These are phyloP conservation scores for Aspergillus conjunctus DNA, from an alignment of 495 filamentous ascomycete species.

Conservation along the genomic window DNA sequence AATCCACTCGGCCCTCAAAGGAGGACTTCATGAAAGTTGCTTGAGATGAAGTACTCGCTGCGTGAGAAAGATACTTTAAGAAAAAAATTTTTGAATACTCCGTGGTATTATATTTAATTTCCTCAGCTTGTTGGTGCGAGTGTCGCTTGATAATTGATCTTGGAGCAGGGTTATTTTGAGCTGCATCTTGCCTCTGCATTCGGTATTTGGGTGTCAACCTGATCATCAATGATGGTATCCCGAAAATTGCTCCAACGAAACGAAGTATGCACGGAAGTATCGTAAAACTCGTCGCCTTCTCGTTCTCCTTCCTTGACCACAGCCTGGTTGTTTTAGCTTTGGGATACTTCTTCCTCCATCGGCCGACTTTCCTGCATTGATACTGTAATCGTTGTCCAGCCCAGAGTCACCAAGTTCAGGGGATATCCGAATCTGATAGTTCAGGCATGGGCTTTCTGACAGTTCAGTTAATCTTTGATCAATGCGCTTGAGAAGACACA, in stretches of 20 bases:
- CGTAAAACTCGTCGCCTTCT: neutral
- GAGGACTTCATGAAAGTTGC: neutral
- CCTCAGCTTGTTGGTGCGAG: too few relatives aligned
- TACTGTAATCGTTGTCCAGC: neutral
- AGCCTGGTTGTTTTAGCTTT: neutral
- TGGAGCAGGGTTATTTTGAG: neutral
- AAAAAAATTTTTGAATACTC: neutral
- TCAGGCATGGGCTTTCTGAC: constrained; percentile 17
- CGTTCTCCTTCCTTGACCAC: constrained; percentile 1
- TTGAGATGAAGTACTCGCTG: neutral
- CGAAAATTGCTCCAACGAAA: neutral
- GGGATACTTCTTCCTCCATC: constrained; percentile 1
- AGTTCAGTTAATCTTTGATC: neutral
- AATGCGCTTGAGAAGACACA: constrained; percentile 13
- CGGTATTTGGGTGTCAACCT: neutral
- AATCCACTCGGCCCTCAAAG: neutral
- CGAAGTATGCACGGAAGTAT: neutral
- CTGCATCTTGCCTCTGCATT: constrained; percentile 1
- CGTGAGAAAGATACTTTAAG: neutral
- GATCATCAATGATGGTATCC: neutral
- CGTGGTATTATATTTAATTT: too few relatives aligned
- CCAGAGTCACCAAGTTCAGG: constrained; percentile 1
- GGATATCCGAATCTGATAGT: constrained; percentile 18
- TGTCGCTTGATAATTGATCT: neutral
- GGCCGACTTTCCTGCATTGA: neutral